Percentiles rank a stretch among this genome's conserved stretches.
These are phyloP conservation scores for Apiospora malaysiana DNA, from an alignment of 2,329 filamentous ascomycete species.

Conservation along the genomic window DNA sequence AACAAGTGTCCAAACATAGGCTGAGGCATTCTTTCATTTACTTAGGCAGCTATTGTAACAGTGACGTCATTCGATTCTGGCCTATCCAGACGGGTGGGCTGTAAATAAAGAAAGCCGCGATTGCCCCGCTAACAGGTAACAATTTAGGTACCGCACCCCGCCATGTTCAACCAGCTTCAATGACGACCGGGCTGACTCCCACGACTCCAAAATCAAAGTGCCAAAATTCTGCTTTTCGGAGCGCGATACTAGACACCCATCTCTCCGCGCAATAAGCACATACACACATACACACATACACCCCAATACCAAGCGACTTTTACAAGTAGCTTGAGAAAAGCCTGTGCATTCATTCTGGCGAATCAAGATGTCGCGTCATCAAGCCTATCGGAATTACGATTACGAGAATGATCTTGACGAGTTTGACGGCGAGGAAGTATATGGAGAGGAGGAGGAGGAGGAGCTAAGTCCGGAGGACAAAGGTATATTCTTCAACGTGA, in stretches of 20 bases:
- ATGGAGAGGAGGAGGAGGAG: slow-evolving; percentile 50
- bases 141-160: slow-evolving; percentile 1
- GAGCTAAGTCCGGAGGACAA: slow-evolving; percentile 45
- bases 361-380: slow-evolving; percentile 52
- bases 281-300: neutral
- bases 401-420: slow-evolving; percentile 59
- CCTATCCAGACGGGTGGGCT: neutral
- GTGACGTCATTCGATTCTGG: neutral
- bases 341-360: neutral
- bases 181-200: neutral
- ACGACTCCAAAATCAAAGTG: neutral
- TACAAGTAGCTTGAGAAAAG: neutral
- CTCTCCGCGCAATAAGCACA: neutral
- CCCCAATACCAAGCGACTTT: neutral
- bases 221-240: neutral
- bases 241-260: neutral
- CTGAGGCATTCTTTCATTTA: no score
- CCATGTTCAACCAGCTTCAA: neutral
- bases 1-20: neutral
- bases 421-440: slow-evolving; percentile 51
- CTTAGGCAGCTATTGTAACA: neutral
- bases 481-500: slow-evolving; percentile 28
- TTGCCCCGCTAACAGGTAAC: slow-evolving; percentile 5
- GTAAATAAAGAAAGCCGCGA: neutral
- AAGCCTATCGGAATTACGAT: slow-evolving; percentile 53